Conservation (phyloP, 2,329 filamentous ascomycete species). For the Aspergillus aculeatinus region DNA sequence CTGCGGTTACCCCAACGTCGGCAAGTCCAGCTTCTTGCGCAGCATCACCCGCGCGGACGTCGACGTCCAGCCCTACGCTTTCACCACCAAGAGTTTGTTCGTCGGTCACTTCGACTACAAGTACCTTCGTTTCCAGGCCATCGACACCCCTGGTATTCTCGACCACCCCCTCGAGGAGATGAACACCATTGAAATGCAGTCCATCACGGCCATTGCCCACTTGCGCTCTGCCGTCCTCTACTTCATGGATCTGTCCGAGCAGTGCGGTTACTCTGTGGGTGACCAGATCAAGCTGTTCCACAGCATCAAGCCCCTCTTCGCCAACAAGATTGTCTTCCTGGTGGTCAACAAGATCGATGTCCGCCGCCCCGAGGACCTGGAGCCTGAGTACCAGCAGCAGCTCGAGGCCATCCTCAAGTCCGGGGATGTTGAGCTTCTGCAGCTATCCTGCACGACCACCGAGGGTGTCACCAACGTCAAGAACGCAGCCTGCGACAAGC, state of each 20-base stretch:
- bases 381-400: slow-evolving; percentile 72
- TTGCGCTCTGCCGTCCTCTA: slow-evolving; percentile 92
- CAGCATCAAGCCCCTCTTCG: slow-evolving; percentile 94
- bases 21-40: slow-evolving; percentile 93
- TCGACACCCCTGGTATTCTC: slow-evolving; percentile 97
- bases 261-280: slow-evolving; percentile 90
- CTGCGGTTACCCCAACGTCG: slow-evolving; percentile 95
- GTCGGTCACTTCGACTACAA: slow-evolving; percentile 98
- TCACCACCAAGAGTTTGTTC: slow-evolving; percentile 96
- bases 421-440: slow-evolving; percentile 86
- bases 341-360: slow-evolving; percentile 99
- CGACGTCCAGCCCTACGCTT: slow-evolving; percentile 95
- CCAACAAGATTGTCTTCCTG: slow-evolving; percentile 95
- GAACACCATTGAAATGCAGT: slow-evolving; percentile 99
- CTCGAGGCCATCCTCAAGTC: slow-evolving; percentile 78
- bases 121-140: slow-evolving; percentile 84
- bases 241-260: slow-evolving; percentile 96
- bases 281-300: slow-evolving; percentile 94
- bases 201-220: slow-evolving; percentile 96
- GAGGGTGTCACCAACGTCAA: slow-evolving; percentile 94
- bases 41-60: slow-evolving; percentile 93
- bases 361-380: slow-evolving; percentile 80
- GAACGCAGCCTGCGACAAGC: slow-evolving; percentile 87
- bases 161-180: slow-evolving; percentile 98
- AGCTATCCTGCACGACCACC: slow-evolving; percentile 90